These are phyloP conservation scores for Aspergillus indologenus DNA, from an alignment of 495 filamentous ascomycete species.

Conservation along the genomic window DNA sequence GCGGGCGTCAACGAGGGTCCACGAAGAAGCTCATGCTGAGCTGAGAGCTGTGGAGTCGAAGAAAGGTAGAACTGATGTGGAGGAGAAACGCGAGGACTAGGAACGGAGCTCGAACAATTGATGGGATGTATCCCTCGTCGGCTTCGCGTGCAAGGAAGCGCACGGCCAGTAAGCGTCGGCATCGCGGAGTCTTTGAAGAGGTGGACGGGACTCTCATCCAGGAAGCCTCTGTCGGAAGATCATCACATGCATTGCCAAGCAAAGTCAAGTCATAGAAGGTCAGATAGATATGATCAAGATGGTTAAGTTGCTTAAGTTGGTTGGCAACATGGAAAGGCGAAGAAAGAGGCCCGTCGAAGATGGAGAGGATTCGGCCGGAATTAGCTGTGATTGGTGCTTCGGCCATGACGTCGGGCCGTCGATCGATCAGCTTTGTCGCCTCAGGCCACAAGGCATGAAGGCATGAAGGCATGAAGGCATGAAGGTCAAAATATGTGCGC, in stretches of 20 bases:
- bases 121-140: background rate
- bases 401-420: slow-evolving; percentile 11
- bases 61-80: slow-evolving; percentile 27
- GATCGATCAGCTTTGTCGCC: background rate
- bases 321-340: background rate
- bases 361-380: background rate
- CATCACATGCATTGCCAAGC: background rate
- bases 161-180: slow-evolving; percentile 30
- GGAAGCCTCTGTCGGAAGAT: background rate
- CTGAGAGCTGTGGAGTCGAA: slow-evolving; percentile 25
- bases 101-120: background rate
- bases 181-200: slow-evolving; percentile 23
- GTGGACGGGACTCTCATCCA: background rate
- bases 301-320: background rate
- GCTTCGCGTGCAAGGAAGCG: slow-evolving; percentile 11
- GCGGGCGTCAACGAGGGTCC: slow-evolving; percentile 28
- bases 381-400: background rate
- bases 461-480: background rate
- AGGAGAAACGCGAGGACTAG: slow-evolving; percentile 1
- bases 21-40: slow-evolving; percentile 32
- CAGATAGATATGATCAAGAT: background rate
- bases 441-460: background rate
- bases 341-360: background rate
- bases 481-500: no score
- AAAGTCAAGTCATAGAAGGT: background rate